Conservation (phyloP, 352 stramenopile genomes). For the Globisporangium paddicum region DNA sequence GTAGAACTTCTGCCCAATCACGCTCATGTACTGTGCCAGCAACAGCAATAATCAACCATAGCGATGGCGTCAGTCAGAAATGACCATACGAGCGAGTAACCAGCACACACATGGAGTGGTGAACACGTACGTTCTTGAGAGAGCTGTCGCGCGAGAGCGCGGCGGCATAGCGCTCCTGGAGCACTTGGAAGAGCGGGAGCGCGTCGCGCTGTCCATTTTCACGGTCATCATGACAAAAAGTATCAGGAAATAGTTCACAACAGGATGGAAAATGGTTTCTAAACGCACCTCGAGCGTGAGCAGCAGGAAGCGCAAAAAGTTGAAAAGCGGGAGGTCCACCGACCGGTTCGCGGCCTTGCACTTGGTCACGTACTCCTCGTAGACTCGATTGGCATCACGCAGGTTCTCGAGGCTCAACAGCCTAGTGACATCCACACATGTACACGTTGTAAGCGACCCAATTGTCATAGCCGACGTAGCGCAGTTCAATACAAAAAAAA, state of each 20-base stretch:
- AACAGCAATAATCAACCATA: slow-evolving; percentile 9
- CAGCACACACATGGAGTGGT: background rate
- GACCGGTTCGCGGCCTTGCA: slow-evolving; percentile 32
- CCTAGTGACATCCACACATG: slow-evolving; percentile 21
- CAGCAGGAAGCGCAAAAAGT: slow-evolving; percentile 82
- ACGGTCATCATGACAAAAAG: background rate
- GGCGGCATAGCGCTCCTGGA: slow-evolving; percentile 76
- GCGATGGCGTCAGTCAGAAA: slow-evolving; percentile 2
- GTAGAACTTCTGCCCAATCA: slow-evolving; percentile 86
- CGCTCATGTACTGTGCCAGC: slow-evolving; percentile 66
- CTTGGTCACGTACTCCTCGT: slow-evolving; percentile 59
- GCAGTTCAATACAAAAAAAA: background rate
- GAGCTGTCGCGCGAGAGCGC: slow-evolving; percentile 70
- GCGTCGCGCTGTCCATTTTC: slow-evolving; percentile 53
- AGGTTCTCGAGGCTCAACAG: slow-evolving; percentile 81
- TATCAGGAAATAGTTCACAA: too few relatives aligned
- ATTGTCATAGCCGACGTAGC: background rate
- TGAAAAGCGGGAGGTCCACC: slow-evolving; percentile 71
- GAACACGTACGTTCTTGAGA: slow-evolving; percentile 67
- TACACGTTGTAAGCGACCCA: background rate
- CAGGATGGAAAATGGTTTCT: background rate
- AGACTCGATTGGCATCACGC: slow-evolving; percentile 80
- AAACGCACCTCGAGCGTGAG: slow-evolving; percentile 72
- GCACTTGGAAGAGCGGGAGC: slow-evolving; percentile 81
- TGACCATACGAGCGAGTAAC: background rate